phyloP scores from a whole-genome alignment of 352 stramenopile genomes.

The Pythium myriotylum region DNA sequence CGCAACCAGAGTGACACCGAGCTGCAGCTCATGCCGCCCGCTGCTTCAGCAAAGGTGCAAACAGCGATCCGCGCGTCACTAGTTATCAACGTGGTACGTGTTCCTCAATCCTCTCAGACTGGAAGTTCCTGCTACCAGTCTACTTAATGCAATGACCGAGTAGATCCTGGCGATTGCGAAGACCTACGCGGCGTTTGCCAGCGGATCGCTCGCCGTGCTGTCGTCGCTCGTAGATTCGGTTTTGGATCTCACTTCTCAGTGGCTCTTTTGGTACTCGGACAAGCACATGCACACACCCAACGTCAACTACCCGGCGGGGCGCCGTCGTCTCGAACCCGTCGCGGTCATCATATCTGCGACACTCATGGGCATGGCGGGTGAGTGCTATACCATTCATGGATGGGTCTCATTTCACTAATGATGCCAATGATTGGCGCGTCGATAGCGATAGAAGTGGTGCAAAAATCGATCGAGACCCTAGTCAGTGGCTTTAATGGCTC shows the following conservation, averaged over 20 bases:
- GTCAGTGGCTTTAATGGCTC: conserved; percentile 64
- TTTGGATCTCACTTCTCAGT: conserved; percentile 93
- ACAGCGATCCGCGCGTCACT: conserved; percentile 74
- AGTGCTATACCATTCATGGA: not conserved
- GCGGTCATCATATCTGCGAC: conserved; percentile 95
- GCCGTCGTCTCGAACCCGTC: conserved; percentile 92
- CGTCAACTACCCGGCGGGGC: conserved; percentile 94
- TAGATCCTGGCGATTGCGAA: conserved; percentile 68
- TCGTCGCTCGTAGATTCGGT: conserved; percentile 94
- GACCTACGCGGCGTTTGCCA: conserved; percentile 79
- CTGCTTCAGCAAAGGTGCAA: conserved; percentile 56
- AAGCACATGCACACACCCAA: conserved; percentile 88
- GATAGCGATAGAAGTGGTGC: conserved; percentile 92
- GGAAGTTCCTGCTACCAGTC: no score
- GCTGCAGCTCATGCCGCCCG: conserved; percentile 37
- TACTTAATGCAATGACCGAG: not conserved
- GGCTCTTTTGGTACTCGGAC: conserved; percentile 94
- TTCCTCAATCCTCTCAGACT: no score
- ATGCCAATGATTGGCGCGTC: not conserved
- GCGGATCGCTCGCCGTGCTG: conserved; percentile 91
- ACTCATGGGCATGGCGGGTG: conserved; percentile 96
- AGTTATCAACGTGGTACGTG: conserved; percentile 69
- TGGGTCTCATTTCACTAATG: not conserved
- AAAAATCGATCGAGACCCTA: conserved; percentile 88
- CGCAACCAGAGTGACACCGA: conserved; percentile 65